Conservation (phyloP, 2,329 filamentous ascomycete species). For the Dryadomyces quercus-mongolicae region DNA sequence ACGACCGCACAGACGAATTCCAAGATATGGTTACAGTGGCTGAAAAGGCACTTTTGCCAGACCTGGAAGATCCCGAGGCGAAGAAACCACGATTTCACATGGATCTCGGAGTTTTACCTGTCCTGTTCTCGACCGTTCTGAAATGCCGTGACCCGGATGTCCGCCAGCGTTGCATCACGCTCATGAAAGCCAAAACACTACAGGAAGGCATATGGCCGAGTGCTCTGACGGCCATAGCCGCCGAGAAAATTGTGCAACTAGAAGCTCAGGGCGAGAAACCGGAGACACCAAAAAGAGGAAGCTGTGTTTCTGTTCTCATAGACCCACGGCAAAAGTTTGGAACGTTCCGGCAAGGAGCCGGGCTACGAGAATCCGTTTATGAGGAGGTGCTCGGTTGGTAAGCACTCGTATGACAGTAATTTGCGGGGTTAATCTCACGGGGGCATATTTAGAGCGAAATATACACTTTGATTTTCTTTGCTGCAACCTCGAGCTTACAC, state of each 20-base stretch:
- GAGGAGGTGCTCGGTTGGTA: neutral
- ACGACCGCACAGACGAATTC: neutral
- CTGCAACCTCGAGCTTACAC: too few relatives aligned
- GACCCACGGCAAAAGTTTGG: neutral
- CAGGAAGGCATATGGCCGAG: slow-evolving; percentile 10
- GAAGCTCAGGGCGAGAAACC: neutral
- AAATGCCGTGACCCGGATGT: slow-evolving; percentile 4
- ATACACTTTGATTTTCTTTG: neutral
- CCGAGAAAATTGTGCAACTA: slow-evolving; percentile 3
- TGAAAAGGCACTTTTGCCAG: neutral
- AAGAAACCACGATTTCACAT: slow-evolving; percentile 5
- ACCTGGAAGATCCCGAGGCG: neutral
- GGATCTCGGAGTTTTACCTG: slow-evolving; percentile 9
- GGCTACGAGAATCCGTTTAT: neutral
- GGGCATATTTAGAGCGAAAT: too few relatives aligned
- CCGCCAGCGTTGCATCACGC: slow-evolving; percentile 3
- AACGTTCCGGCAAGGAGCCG: neutral
- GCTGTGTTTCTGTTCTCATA: neutral
- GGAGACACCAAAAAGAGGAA: neutral
- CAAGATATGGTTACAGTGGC: neutral
- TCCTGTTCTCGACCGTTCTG: slow-evolving; percentile 6
- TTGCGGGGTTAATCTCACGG: neutral
- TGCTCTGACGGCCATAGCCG: neutral
- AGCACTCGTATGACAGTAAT: neutral
- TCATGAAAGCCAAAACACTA: slow-evolving; percentile 1